These are phyloP conservation scores for Hemisphaericaspora xylanilytica DNA, from an alignment of 1,139 yeast species.

Conservation along the genomic window DNA sequence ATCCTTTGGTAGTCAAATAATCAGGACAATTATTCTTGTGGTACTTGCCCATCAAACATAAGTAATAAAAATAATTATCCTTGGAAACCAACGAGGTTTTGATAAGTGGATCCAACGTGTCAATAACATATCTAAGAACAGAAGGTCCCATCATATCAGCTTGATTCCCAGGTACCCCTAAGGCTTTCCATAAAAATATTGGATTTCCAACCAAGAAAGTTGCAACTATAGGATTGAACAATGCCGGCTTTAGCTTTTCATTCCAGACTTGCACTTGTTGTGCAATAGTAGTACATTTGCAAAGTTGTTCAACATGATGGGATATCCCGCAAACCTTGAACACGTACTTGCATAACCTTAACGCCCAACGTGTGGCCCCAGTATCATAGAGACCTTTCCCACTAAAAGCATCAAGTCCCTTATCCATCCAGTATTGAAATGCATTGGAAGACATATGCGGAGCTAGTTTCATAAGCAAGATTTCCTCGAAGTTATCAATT, in stretches of 20 bases:
- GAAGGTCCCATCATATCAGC: slow-evolving; percentile 77
- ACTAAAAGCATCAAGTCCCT: slow-evolving; percentile 58
- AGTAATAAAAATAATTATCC: slow-evolving; percentile 78
- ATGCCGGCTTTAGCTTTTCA: slow-evolving; percentile 58
- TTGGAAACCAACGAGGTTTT: slow-evolving; percentile 58
- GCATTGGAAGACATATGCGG: slow-evolving; percentile 77
- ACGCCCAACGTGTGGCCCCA: slow-evolving; percentile 85
- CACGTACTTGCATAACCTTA: slow-evolving; percentile 60
- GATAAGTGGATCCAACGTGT: slow-evolving; percentile 76
- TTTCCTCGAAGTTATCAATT: slow-evolving; percentile 46
- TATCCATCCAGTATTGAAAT: slow-evolving; percentile 74
- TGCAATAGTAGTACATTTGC: slow-evolving; percentile 55
- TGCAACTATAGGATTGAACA: slow-evolving; percentile 69
- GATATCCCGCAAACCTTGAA: slow-evolving; percentile 57
- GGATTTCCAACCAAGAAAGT: slow-evolving; percentile 75
- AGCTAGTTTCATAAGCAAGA: slow-evolving; percentile 53
- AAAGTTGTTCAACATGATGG: slow-evolving; percentile 51
- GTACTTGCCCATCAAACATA: slow-evolving; percentile 63
- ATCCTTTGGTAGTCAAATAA: slow-evolving; percentile 63
- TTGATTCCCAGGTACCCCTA: slow-evolving; percentile 84
- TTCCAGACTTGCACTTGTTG: slow-evolving; percentile 69
- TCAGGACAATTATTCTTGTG: slow-evolving; percentile 70
- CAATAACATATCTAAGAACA: slow-evolving; percentile 66
- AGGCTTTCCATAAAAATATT: slow-evolving; percentile 78
- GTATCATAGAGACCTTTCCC: slow-evolving; percentile 69